Evolutionary conservation across 345 rosid species (phyloP).

Genomic region (Eucalyptus sp.): DNA sequence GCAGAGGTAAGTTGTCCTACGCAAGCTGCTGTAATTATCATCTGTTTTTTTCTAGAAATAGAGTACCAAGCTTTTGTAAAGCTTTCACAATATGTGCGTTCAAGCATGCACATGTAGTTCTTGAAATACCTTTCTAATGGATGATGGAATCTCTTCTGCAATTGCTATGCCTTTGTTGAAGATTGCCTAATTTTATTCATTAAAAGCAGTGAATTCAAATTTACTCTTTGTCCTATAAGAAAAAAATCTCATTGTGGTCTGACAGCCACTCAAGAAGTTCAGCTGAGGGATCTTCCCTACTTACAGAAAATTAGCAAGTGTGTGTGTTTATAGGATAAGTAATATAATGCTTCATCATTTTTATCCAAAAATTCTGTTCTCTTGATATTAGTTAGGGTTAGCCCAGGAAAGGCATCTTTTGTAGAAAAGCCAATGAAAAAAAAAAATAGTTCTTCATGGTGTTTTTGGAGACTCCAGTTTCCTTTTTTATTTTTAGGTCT

Average conservation of each 20-base stretch:
- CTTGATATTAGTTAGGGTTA: not conserved
- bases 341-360: not conserved
- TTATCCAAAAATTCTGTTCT: not conserved
- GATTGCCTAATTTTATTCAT: not conserved
- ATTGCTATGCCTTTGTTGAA: not conserved
- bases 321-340: not conserved
- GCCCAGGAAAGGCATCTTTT: not conserved
- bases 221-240: not conserved
- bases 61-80: not conserved
- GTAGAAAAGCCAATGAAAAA: not conserved
- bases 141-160: not conserved
- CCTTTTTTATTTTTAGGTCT: not conserved
- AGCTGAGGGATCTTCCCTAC: not conserved
- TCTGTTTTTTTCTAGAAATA: not conserved
- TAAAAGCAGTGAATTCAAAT: not conserved
- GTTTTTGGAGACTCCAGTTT: not conserved
- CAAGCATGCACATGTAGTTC: not conserved
- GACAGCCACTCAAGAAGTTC: not conserved
- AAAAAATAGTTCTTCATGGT: not conserved
- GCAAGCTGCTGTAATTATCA: not conserved
- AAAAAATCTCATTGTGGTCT: not conserved
- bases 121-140: not conserved
- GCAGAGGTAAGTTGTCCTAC: slow-evolving; percentile 53
- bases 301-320: not conserved
- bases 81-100: not conserved